Evolutionary conservation across 495 filamentous ascomycete genomes (phyloP).

Genomic region (Choiromyces venosus): DNA sequence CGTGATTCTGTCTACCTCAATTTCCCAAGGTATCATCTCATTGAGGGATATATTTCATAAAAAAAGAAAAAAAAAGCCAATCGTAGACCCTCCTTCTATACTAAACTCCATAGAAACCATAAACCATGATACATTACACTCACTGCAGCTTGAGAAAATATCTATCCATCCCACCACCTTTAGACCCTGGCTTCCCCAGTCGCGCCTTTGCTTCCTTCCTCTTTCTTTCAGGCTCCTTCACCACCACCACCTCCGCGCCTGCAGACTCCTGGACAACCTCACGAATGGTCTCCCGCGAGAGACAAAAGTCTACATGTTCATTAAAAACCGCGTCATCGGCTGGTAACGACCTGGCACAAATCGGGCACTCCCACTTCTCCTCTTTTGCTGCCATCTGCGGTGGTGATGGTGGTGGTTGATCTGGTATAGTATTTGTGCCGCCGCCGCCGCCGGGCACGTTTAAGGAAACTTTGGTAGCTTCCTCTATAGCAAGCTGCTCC

Average conservation of each 20-base stretch:
- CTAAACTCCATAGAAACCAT: neutral
- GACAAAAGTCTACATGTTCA: slow-evolving; percentile 87
- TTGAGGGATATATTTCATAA: neutral
- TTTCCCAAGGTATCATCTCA: neutral
- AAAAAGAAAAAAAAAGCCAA: neutral
- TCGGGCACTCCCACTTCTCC: slow-evolving; percentile 76
- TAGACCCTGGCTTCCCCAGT: neutral
- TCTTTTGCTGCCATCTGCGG: slow-evolving; percentile 38
- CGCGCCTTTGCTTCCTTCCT: neutral
- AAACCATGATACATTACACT: neutral
- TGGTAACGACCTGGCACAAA: slow-evolving; percentile 67
- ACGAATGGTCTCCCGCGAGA: slow-evolving; percentile 77
- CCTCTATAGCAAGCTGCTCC: slow-evolving; percentile 6
- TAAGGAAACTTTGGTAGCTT: neutral
- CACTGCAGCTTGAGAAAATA: neutral
- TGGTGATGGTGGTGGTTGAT: neutral
- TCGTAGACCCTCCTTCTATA: neutral
- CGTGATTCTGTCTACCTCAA: neutral
- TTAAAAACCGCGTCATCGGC: slow-evolving; percentile 80
- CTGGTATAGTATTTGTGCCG: neutral
- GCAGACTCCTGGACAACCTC: slow-evolving; percentile 60
- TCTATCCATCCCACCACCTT: neutral
- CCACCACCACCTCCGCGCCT: neutral
- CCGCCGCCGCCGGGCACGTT: slow-evolving; percentile 20
- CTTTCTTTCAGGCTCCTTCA: neutral